Conservation (phyloP, 2,329 filamentous ascomycete genomes). For the Clonostachys rhizophaga region DNA sequence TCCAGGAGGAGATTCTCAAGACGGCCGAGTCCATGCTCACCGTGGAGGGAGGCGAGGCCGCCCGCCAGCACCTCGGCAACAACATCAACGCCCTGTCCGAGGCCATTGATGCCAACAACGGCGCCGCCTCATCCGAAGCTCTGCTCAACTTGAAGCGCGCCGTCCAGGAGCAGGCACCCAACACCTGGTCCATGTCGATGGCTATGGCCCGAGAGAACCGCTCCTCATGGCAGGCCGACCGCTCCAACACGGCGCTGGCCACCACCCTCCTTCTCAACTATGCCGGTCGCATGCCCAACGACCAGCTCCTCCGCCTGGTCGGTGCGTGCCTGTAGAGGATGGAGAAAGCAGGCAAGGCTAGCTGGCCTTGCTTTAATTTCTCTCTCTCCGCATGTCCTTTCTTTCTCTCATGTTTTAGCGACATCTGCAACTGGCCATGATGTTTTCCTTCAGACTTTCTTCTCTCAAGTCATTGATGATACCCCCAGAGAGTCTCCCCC, state of each 20-base stretch:
- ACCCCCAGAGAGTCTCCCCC: too few species aligned
- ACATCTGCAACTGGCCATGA: too few species aligned
- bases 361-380: too few species aligned
- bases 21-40: conserved; percentile 6
- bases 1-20: conserved; percentile 7
- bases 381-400: too few species aligned
- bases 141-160: conserved; percentile 10
- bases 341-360: neutral
- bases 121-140: conserved; percentile 3
- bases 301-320: conserved; percentile 14
- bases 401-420: too few species aligned
- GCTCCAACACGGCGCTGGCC: conserved; percentile 15
- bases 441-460: too few species aligned
- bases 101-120: conserved; percentile 5
- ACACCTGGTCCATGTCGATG: conserved; percentile 16
- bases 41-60: conserved; percentile 1
- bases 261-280: conserved; percentile 14
- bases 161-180: conserved; percentile 15
- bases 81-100: conserved; percentile 7
- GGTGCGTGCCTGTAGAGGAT: conserved; percentile 12
- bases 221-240: conserved; percentile 9
- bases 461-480: too few species aligned
- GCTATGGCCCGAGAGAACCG: conserved; percentile 10
- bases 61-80: neutral
- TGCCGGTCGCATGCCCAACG: conserved; percentile 14